Conservation (phyloP, 2,329 filamentous ascomycete genomes). For the Pezicula carpinea region DNA sequence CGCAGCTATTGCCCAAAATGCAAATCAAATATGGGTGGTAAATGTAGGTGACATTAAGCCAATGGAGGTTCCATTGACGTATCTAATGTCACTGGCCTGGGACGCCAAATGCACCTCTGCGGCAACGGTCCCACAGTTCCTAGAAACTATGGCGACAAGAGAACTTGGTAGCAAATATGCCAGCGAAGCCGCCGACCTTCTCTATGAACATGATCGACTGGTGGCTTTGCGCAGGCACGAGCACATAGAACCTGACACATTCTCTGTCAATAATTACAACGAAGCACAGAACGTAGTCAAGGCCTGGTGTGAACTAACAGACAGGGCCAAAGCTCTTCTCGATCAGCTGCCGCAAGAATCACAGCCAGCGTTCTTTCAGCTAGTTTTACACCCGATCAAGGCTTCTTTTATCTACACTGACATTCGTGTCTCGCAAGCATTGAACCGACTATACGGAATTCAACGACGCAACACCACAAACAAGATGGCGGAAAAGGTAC, state of each 20-base stretch:
- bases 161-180: conserved; percentile 48
- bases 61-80: conserved; percentile 55
- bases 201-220: conserved; percentile 48
- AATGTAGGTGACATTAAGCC: conserved; percentile 59
- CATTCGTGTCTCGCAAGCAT: conserved; percentile 41
- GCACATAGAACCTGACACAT: conserved; percentile 52
- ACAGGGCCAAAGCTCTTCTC: conserved; percentile 49
- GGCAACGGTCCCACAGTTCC: conserved; percentile 48
- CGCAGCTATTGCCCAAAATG: conserved; percentile 48
- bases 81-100: conserved; percentile 64
- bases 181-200: conserved; percentile 41
- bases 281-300: conserved; percentile 52
- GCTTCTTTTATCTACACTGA: conserved; percentile 50
- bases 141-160: conserved; percentile 47
- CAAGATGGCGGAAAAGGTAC: conserved; percentile 42
- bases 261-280: conserved; percentile 56
- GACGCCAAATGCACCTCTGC: conserved; percentile 49
- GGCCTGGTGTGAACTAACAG: conserved; percentile 46
- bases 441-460: conserved; percentile 48
- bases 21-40: conserved; percentile 51
- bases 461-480: conserved; percentile 54
- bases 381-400: conserved; percentile 53
- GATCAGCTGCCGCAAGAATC: conserved; percentile 41
- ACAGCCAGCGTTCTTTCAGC: conserved; percentile 55
- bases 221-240: conserved; percentile 55